phyloP scores from a whole-genome alignment of 176 grass and related monocot species.

The Oryza meyeriana region DNA sequence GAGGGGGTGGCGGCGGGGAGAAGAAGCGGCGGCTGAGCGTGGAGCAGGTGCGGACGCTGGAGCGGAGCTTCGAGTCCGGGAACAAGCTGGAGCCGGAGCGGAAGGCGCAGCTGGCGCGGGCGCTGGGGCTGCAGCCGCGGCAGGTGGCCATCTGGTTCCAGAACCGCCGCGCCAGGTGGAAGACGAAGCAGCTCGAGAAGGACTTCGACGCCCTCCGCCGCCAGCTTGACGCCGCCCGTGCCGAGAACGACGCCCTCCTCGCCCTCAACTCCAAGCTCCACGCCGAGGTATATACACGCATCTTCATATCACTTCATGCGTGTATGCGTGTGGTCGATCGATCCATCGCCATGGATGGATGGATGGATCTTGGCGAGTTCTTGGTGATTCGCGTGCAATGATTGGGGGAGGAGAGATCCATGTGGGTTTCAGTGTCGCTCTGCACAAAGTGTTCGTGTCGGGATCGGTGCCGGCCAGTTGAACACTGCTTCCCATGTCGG shows the following conservation, averaged over 20 bases:
- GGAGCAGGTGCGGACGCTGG: conserved; percentile 61
- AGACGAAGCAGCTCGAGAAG: conserved; percentile 65
- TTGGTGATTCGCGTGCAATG: neutral
- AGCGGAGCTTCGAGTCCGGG: conserved; percentile 55
- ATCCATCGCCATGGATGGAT: neutral
- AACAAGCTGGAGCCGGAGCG: conserved; percentile 74
- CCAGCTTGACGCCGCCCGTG: conserved; percentile 39
- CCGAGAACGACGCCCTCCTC: conserved; percentile 48
- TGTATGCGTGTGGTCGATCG: neutral
- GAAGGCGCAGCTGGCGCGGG: conserved; percentile 49
- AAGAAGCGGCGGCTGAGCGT: conserved; percentile 57
- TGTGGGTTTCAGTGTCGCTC: conserved; percentile 44
- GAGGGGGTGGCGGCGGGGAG: conserved; percentile 19
- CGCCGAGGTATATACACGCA: conserved; percentile 27
- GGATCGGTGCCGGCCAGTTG: conserved; percentile 47
- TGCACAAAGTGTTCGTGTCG: conserved; percentile 41
- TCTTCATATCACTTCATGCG: too few species aligned
- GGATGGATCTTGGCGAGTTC: neutral
- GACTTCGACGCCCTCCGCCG: conserved; percentile 47
- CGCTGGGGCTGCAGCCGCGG: conserved; percentile 51
- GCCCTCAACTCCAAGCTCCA: conserved; percentile 51
- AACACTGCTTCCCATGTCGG: conserved; percentile 38
- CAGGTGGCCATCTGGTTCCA: conserved; percentile 80
- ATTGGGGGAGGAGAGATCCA: conserved; percentile 24
- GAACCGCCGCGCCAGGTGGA: conserved; percentile 68